phyloP scores from a whole-genome alignment of 225 moss, liverwort and hornwort species.

The Marchantia polymorpha region DNA sequence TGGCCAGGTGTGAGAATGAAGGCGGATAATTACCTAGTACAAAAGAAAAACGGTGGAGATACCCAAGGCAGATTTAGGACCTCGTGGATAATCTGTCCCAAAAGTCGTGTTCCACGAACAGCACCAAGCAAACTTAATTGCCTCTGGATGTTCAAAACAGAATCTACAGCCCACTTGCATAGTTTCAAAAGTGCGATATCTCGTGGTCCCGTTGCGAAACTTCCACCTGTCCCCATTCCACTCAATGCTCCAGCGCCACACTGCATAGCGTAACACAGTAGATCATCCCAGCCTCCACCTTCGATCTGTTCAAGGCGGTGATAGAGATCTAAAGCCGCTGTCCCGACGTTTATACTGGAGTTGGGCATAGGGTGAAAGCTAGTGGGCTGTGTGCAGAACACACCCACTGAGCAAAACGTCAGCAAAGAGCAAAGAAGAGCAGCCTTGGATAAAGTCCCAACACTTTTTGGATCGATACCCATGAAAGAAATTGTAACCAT shows the following conservation, averaged over 20 bases:
- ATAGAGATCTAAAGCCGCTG: slow-evolving; percentile 38
- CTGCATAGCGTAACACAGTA: slow-evolving; percentile 37
- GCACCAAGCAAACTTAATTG: slow-evolving; percentile 32
- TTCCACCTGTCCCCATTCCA: slow-evolving; percentile 21
- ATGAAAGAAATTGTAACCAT: slow-evolving; percentile 39
- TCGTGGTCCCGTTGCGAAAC: slow-evolving; percentile 17
- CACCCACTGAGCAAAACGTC: slow-evolving; percentile 34
- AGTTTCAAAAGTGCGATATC: slow-evolving; percentile 32
- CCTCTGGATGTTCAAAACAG: slow-evolving; percentile 34
- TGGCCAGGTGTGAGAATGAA: neutral
- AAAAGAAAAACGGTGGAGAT: slow-evolving; percentile 44
- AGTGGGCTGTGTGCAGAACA: slow-evolving; percentile 27
- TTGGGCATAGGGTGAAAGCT: slow-evolving; percentile 14
- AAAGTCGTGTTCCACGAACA: slow-evolving; percentile 31
- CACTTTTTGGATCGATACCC: slow-evolving; percentile 43
- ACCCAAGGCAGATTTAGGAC: slow-evolving; percentile 35
- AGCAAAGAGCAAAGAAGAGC: slow-evolving; percentile 44
- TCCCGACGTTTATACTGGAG: slow-evolving; percentile 17
- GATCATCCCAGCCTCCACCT: slow-evolving; percentile 38
- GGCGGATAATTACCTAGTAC: slow-evolving; percentile 34
- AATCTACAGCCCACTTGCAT: slow-evolving; percentile 36
- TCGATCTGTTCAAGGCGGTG: slow-evolving; percentile 39
- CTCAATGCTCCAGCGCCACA: slow-evolving; percentile 22
- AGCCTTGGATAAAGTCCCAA: slow-evolving; percentile 33
- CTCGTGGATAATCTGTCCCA: slow-evolving; percentile 36